Evolutionary conservation across 2,329 filamentous ascomycete species (phyloP).

Genomic region (Helminthosporium solani): DNA sequence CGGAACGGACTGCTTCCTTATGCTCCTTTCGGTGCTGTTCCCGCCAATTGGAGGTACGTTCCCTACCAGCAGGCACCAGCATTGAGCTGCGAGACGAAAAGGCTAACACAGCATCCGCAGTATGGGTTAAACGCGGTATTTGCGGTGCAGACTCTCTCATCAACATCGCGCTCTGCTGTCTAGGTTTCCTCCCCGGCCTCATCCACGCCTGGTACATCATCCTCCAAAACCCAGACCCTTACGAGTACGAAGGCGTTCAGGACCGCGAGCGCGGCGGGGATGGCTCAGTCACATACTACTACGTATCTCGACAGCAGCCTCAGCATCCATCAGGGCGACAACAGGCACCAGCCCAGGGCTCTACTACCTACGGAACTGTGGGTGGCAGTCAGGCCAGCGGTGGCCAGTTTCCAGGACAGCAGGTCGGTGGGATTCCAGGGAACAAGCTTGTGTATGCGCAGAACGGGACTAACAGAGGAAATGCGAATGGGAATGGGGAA

Average conservation of each 20-base stretch:
- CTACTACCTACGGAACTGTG: too few species aligned
- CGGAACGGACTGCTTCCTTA: constrained; percentile 61
- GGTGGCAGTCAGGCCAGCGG: too few species aligned
- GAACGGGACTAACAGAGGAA: constrained; percentile 14
- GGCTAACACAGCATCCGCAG: constrained; percentile 47
- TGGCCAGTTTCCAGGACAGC: constrained; percentile 48
- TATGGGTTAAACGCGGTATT: constrained; percentile 95
- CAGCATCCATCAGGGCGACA: constrained; percentile 3
- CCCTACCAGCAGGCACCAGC: constrained; percentile 5
- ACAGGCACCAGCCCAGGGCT: constrained; percentile 28
- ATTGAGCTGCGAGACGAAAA: not conserved
- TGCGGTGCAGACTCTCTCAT: constrained; percentile 91
- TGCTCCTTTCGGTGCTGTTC: constrained; percentile 62
- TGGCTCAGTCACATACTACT: constrained; percentile 73
- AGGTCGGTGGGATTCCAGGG: constrained; percentile 24
- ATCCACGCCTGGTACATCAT: constrained; percentile 99
- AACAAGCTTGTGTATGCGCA: constrained; percentile 13
- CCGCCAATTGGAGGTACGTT: constrained; percentile 58
- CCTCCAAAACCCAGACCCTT: constrained; percentile 75
- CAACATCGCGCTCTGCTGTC: constrained; percentile 81
- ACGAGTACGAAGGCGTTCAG: constrained; percentile 62
- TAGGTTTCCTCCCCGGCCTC: constrained; percentile 70
- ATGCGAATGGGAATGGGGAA: constrained; percentile 6
- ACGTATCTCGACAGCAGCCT: constrained; percentile 49
- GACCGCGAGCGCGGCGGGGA: constrained; percentile 54